These are phyloP conservation scores for Pichia terricola DNA, from an alignment of 1,139 yeast species.

Conservation along the genomic window DNA sequence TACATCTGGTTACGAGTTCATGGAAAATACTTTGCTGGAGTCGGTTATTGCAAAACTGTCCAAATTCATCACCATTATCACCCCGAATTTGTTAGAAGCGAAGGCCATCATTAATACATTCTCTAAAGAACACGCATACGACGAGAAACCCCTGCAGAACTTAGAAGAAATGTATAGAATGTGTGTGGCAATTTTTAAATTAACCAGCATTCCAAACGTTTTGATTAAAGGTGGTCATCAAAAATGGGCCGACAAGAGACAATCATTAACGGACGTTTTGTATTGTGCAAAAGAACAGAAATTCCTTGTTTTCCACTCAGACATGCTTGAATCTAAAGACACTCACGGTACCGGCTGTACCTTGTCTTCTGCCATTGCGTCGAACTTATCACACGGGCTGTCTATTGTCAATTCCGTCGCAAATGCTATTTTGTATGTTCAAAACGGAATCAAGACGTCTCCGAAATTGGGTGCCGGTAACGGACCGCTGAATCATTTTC, in stretches of 20 bases:
- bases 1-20: slow-evolving; percentile 10
- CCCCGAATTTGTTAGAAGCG: slow-evolving; percentile 11
- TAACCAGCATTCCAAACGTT: slow-evolving; percentile 7
- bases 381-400: slow-evolving; percentile 53
- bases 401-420: slow-evolving; percentile 40
- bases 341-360: slow-evolving; percentile 95
- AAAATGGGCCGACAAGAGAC: slow-evolving; percentile 4
- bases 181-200: slow-evolving; percentile 2
- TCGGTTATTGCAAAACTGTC: not conserved
- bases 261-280: slow-evolving; percentile 30
- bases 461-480: slow-evolving; percentile 22
- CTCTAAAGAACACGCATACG: not conserved
- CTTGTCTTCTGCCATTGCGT: slow-evolving; percentile 70
- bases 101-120: slow-evolving; percentile 6
- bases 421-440: slow-evolving; percentile 56
- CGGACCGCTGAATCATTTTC: slow-evolving; percentile 65
- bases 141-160: not conserved
- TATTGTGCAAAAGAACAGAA: slow-evolving; percentile 36
- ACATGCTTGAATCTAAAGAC: slow-evolving; percentile 38
- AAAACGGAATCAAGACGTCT: slow-evolving; percentile 44
- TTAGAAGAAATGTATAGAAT: slow-evolving; percentile 4
- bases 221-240: slow-evolving; percentile 15
- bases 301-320: slow-evolving; percentile 40
- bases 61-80: slow-evolving; percentile 3
- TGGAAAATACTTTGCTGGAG: not conserved